These are phyloP conservation scores for Paraphoma sp. DNA, from an alignment of 2,329 filamentous ascomycete genomes.

Conservation along the genomic window DNA sequence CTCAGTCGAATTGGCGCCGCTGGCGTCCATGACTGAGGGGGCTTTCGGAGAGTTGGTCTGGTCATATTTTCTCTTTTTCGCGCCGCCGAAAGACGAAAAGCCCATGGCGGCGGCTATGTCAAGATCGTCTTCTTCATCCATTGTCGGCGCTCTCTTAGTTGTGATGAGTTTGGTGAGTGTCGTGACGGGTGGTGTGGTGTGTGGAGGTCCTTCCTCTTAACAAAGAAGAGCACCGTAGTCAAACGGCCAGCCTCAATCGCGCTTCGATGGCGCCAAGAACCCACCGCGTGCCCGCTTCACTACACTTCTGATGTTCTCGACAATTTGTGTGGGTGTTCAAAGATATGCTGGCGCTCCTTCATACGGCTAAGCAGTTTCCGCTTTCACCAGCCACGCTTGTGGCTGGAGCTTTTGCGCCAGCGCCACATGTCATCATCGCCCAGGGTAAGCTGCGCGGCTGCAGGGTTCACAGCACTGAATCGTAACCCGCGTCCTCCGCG, in stretches of 20 bases:
- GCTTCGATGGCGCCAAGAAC: too few relatives aligned
- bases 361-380: too few relatives aligned
- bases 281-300: too few relatives aligned
- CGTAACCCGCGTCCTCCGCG: neutral
- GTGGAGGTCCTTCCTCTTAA: too few relatives aligned
- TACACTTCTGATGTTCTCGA: too few relatives aligned
- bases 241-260: too few relatives aligned
- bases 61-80: slow-evolving; percentile 74
- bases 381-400: neutral
- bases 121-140: slow-evolving; percentile 58
- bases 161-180: neutral
- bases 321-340: too few relatives aligned
- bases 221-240: too few relatives aligned
- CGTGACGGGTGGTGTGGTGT: neutral
- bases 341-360: too few relatives aligned
- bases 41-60: slow-evolving; percentile 59
- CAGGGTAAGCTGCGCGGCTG: slow-evolving; percentile 8
- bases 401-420: slow-evolving; percentile 17
- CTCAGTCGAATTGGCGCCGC: slow-evolving; percentile 42
- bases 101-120: slow-evolving; percentile 72
- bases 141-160: slow-evolving; percentile 1
- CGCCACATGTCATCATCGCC: slow-evolving; percentile 18
- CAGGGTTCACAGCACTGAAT: slow-evolving; percentile 13
- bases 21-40: slow-evolving; percentile 27
- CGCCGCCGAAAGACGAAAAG: slow-evolving; percentile 73